phyloP scores from a whole-genome alignment of 345 rosid genomes.

The Eucalyptus cladocalyx region DNA sequence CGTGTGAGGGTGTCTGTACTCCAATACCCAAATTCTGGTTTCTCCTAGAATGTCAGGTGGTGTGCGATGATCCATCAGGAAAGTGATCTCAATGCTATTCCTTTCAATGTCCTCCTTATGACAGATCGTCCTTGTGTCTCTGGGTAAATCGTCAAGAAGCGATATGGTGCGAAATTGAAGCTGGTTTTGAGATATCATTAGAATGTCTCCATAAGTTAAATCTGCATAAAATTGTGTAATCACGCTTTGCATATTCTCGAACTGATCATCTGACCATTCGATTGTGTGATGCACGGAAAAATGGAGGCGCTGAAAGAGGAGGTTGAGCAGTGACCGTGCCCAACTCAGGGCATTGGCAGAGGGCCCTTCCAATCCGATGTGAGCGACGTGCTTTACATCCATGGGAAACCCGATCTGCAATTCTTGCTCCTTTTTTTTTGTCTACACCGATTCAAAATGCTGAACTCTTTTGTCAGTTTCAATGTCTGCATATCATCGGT shows the following conservation, averaged over 20 bases:
- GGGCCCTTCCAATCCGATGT: constrained; percentile 64
- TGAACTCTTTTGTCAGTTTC: neutral
- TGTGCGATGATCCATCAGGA: neutral
- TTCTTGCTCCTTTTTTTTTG: constrained; percentile 39
- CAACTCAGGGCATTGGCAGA: constrained; percentile 42
- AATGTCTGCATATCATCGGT: neutral
- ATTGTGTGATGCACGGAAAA: neutral
- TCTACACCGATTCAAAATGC: constrained; percentile 6
- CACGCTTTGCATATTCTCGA: neutral
- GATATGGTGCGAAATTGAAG: neutral
- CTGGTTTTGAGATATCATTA: neutral
- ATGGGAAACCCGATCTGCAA: constrained; percentile 68
- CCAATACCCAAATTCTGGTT: neutral
- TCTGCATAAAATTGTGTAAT: neutral
- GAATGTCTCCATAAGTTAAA: neutral
- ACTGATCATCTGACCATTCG: neutral
- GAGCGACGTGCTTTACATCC: constrained; percentile 81
- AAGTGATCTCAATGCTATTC: neutral
- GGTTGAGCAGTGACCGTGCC: constrained; percentile 14
- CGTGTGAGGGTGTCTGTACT: constrained; percentile 1
- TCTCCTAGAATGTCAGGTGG: neutral
- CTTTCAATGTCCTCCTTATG: neutral
- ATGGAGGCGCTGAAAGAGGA: neutral
- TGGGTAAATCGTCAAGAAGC: neutral
- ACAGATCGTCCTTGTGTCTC: neutral